Evolutionary conservation across 257 asterid species (phyloP).

Genomic region (Plantago elongata): DNA sequence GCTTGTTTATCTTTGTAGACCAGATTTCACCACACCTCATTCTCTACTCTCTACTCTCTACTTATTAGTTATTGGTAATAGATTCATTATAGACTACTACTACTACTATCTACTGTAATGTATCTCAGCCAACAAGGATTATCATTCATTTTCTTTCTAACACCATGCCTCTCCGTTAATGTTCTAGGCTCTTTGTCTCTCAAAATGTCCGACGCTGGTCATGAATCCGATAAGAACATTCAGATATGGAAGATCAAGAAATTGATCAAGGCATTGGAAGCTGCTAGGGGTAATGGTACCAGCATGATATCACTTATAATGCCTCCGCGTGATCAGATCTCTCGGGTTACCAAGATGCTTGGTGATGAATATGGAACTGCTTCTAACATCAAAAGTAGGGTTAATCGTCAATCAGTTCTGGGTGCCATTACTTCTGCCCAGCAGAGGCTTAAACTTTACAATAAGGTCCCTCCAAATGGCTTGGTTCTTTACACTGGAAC

Average conservation of each 20-base stretch:
- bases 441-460: slow-evolving; percentile 57
- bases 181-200: too few relatives aligned
- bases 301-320: slow-evolving; percentile 66
- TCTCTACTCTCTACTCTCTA: too few relatives aligned
- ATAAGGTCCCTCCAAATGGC: slow-evolving; percentile 55
- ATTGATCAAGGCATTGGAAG: slow-evolving; percentile 49
- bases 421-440: slow-evolving; percentile 72
- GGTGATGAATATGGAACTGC: slow-evolving; percentile 64
- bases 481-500: slow-evolving; percentile 63
- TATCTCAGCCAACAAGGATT: too few relatives aligned
- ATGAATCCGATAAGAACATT: slow-evolving; percentile 52
- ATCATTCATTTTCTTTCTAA: too few relatives aligned
- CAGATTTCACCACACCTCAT: too few relatives aligned
- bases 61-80: too few relatives aligned
- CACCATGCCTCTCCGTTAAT: too few relatives aligned
- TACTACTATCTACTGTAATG: too few relatives aligned
- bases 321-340: slow-evolving; percentile 57
- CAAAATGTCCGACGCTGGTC: slow-evolving; percentile 40
- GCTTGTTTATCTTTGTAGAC: too few relatives aligned
- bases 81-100: too few relatives aligned
- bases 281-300: slow-evolving; percentile 60
- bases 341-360: slow-evolving; percentile 60
- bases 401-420: slow-evolving; percentile 58
- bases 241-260: slow-evolving; percentile 64
- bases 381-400: slow-evolving; percentile 61